Evolutionary conservation across 2,329 filamentous ascomycete species (phyloP), one percentile per base, ranked within the genome.

Genomic region (Aspergillus hortae): DNA sequence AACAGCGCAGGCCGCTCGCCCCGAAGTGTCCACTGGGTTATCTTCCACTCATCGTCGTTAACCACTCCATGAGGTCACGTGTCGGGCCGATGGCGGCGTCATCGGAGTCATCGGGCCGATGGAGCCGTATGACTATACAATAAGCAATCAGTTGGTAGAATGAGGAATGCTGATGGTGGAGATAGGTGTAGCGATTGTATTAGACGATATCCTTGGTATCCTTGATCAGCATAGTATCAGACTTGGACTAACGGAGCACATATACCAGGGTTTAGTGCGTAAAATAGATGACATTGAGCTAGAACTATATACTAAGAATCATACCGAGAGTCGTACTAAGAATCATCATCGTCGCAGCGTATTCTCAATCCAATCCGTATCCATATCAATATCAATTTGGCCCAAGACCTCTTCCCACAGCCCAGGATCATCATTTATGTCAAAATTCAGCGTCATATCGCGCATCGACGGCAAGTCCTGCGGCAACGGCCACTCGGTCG

Each of bases 401-500:
- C 66, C 61, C 43, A 72, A 65, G 4, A 70, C 68, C 45, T 72
- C 71, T 49, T 75, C 73, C 73, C 73, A 75, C 15, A 74, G 58
- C 17, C 64, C 66, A 4, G 69, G 62, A 51, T 74, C 72, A 21
- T 72, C 72, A 27, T 69, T 68, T 33, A 65, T 63, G 44, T 69
- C 63, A 43, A 67, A 67, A 41, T 70, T 63, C 30, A 71, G 68
- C 0, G 67, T 66, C 14, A 71, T 62, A 36, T 70, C 64, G 44
- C 64, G 60, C 36, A 66, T 55, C 1, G 62, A 61, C 1, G 63
- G 55, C 6, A 63, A 38, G 21, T 60, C 60, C 6, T 56, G 49
- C 33, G 57, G 50, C 6, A 58, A 44, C 11, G 56, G 52, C 65
- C 61, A 66, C 6, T 57, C 49, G 3, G 55, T 49, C 2, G 51